These are phyloP conservation scores for Fusarium denticulatum DNA, from an alignment of 2,329 filamentous ascomycete genomes.

Conservation along the genomic window DNA sequence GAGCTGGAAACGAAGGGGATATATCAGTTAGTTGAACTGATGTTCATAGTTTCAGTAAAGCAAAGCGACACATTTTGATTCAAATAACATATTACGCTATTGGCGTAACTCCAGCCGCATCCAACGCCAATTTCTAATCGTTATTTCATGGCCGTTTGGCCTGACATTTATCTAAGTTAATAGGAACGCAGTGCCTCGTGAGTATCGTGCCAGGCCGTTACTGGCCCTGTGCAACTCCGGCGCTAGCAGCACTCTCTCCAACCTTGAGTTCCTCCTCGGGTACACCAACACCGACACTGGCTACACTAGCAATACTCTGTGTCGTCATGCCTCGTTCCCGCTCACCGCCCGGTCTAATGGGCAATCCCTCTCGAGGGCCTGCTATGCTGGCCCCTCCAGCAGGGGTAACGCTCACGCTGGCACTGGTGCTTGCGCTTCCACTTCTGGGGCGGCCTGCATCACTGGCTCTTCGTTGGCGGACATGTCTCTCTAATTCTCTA, in stretches of 20 bases:
- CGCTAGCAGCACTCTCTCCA: conserved; percentile 69
- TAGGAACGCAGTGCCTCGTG: not conserved
- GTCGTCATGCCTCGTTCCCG: conserved; percentile 54
- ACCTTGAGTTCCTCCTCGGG: conserved; percentile 69
- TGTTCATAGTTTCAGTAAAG: not conserved
- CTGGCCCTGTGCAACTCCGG: conserved; percentile 40
- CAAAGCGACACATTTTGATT: not conserved
- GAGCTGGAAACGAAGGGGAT: not conserved
- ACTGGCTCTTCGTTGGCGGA: conserved; percentile 60
- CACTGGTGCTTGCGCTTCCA: conserved; percentile 64
- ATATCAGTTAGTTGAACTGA: not conserved
- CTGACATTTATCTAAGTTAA: not conserved
- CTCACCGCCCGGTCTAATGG: conserved; percentile 43
- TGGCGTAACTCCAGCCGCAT: conserved; percentile 32
- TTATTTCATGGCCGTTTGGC: conserved; percentile 29
- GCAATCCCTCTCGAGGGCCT: conserved; percentile 53
- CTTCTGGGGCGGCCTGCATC: conserved; percentile 59
- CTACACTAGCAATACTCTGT: conserved; percentile 58
- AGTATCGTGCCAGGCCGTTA: not conserved
- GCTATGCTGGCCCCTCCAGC: conserved; percentile 56
- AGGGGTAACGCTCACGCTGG: conserved; percentile 56
- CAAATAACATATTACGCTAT: conserved; percentile 8
- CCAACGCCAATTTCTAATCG: conserved; percentile 37
- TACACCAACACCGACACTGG: conserved; percentile 63
- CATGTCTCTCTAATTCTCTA: conserved; percentile 67